Evolutionary conservation across 345 rosid genomes (phyloP).

Genomic region (Dovyalis caffra): DNA sequence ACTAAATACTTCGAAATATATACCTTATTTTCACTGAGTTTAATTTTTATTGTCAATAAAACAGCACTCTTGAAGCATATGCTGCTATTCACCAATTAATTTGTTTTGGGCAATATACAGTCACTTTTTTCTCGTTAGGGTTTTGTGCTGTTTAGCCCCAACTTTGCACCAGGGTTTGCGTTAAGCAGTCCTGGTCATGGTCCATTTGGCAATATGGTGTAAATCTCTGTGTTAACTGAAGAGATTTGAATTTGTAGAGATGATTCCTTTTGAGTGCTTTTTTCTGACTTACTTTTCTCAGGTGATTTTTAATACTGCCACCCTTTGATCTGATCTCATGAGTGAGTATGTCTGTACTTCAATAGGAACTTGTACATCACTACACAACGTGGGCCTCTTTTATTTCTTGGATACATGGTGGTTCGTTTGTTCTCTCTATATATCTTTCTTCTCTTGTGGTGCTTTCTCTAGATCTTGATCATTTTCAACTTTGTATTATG

Average conservation of each 20-base stretch:
- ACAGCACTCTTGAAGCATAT: not conserved
- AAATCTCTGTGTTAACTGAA: slow-evolving; percentile 10
- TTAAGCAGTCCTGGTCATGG: slow-evolving; percentile 3
- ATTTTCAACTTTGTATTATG: not conserved
- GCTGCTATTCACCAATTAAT: not conserved
- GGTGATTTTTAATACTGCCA: slow-evolving; percentile 13
- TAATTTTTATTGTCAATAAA: not conserved
- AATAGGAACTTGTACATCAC: slow-evolving; percentile 11
- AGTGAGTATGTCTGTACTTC: slow-evolving; percentile 39
- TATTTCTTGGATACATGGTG: slow-evolving; percentile 11
- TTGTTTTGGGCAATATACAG: not conserved
- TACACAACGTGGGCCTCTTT: slow-evolving; percentile 17
- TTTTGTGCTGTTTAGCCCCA: slow-evolving; percentile 1
- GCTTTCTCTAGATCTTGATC: slow-evolving; percentile 8
- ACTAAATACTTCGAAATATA: not conserved
- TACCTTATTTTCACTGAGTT: not conserved
- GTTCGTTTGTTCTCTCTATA: not conserved
- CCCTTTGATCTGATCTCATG: slow-evolving; percentile 22
- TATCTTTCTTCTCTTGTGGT: not conserved
- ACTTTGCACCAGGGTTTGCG: slow-evolving; percentile 13
- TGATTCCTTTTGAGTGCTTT: slow-evolving; percentile 7
- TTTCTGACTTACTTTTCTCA: slow-evolving; percentile 15
- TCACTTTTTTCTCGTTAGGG: slow-evolving; percentile 10
- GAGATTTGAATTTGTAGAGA: slow-evolving; percentile 12
- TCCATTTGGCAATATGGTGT: slow-evolving; percentile 8